phyloP scores from a whole-genome alignment of 2,329 filamentous ascomycete genomes.

The Aspergillus tamarii region DNA sequence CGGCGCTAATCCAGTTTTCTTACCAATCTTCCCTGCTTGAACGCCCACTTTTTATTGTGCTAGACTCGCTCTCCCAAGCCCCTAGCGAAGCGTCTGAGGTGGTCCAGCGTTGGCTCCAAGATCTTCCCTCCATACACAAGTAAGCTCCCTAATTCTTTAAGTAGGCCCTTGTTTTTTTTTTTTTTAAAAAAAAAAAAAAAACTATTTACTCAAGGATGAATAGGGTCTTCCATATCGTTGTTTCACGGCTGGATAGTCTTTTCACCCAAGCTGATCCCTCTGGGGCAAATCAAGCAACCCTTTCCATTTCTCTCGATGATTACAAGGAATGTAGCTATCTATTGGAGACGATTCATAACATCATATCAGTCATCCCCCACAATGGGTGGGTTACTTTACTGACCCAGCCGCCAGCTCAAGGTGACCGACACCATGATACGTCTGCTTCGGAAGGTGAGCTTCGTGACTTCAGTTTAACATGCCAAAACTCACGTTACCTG shows the following conservation, averaged over 20 bases:
- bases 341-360: slow-evolving; percentile 71
- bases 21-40: slow-evolving; percentile 67
- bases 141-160: slow-evolving; percentile 34
- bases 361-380: slow-evolving; percentile 70
- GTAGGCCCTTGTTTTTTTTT: background rate
- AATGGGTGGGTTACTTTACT: slow-evolving; percentile 72
- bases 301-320: slow-evolving; percentile 61
- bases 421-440: slow-evolving; percentile 50
- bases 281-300: slow-evolving; percentile 41
- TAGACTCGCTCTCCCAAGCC: slow-evolving; percentile 77
- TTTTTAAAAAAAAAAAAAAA: no score
- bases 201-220: background rate
- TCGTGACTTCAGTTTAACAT: background rate
- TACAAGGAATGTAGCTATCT: slow-evolving; percentile 79
- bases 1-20: slow-evolving; percentile 31
- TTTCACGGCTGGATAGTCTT: slow-evolving; percentile 39
- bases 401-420: slow-evolving; percentile 59
- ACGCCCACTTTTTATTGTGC: slow-evolving; percentile 76
- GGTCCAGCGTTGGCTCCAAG: slow-evolving; percentile 77
- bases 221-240: slow-evolving; percentile 42
- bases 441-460: slow-evolving; percentile 54
- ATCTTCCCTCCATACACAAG: slow-evolving; percentile 54
- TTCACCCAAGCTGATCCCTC: slow-evolving; percentile 28
- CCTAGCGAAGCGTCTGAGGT: slow-evolving; percentile 75
- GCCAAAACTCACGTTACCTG: slow-evolving; percentile 5